These are phyloP conservation scores for Geotrichum carabidarum DNA, from an alignment of 1,139 yeast species.

Conservation along the genomic window DNA sequence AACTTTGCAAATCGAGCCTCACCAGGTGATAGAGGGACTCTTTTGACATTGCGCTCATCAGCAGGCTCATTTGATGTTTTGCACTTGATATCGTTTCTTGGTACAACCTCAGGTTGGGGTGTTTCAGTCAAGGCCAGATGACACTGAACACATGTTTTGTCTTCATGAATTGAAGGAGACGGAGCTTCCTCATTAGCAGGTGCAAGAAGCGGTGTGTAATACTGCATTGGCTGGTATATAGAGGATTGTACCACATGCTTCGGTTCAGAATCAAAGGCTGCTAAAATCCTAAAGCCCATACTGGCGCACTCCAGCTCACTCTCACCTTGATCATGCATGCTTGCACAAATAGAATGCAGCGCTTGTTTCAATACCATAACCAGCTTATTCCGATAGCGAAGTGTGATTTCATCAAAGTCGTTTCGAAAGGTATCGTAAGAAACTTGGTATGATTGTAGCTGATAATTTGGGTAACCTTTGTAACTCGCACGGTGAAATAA, in stretches of 20 bases:
- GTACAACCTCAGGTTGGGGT: not conserved
- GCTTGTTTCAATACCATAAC: conserved; percentile 18
- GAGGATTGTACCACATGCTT: conserved; percentile 16
- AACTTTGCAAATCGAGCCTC: conserved; percentile 10
- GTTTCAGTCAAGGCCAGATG: not conserved
- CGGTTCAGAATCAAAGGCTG: conserved; percentile 19
- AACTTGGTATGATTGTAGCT: conserved; percentile 17
- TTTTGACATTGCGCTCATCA: not conserved
- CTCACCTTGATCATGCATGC: conserved; percentile 18
- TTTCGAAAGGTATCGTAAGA: conserved; percentile 15
- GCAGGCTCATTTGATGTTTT: not conserved
- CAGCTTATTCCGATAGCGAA: conserved; percentile 18
- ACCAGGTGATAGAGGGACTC: conserved; percentile 6
- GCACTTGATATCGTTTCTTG: not conserved
- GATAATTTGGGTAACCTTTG: conserved; percentile 18
- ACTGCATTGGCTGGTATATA: conserved; percentile 13
- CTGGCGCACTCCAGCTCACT: conserved; percentile 17
- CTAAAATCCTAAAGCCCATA: conserved; percentile 15
- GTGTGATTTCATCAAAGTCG: conserved; percentile 18
- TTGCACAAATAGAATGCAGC: conserved; percentile 13
- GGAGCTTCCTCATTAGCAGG: conserved; percentile 1
- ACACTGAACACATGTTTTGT: conserved; percentile 5
- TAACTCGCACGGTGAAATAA: conserved; percentile 18
- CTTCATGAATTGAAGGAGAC: not conserved
- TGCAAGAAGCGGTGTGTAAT: conserved; percentile 11